Percentiles rank a stretch among this genome's conserved stretches.
These are phyloP conservation scores for Fomitopsis pinicola DNA, from an alignment of 1,284 basidiomycete genomes.

Conservation along the genomic window DNA sequence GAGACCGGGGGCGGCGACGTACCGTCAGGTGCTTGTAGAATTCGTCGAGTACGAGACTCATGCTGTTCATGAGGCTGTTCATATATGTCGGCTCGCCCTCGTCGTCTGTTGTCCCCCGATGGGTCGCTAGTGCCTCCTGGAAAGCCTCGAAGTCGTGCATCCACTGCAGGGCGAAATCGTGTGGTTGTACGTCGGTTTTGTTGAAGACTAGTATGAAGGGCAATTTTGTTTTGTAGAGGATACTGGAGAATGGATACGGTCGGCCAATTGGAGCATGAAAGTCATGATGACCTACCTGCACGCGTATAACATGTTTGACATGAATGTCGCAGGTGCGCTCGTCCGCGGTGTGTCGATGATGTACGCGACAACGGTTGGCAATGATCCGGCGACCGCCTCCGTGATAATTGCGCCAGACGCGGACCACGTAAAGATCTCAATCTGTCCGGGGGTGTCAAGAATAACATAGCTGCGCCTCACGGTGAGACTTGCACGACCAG, in stretches of 20 bases:
- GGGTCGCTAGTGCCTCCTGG: conserved; percentile 67
- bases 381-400: conserved; percentile 90
- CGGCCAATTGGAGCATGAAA: neutral
- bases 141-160: conserved; percentile 97
- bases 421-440: conserved; percentile 99
- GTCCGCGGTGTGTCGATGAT: conserved; percentile 97
- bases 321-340: conserved; percentile 95
- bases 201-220: conserved; percentile 99
- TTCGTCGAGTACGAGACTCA: conserved; percentile 97
- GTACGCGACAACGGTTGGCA: conserved; percentile 95
- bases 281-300: conserved; percentile 66
- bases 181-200: conserved; percentile 90
- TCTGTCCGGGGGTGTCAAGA: conserved; percentile 97
- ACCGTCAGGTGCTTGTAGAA: conserved; percentile 98
- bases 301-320: conserved; percentile 99
- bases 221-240: conserved; percentile 96
- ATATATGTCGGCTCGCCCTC: conserved; percentile 96
- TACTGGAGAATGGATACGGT: conserved; percentile 44
- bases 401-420: conserved; percentile 99
- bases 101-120: conserved; percentile 63
- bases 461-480: conserved; percentile 74
- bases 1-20: neutral
- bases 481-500: neutral
- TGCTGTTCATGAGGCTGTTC: conserved; percentile 98
- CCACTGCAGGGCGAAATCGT: conserved; percentile 95